phyloP scores from a whole-genome alignment of 176 grass and related monocot genomes.

The Secale cereale region DNA sequence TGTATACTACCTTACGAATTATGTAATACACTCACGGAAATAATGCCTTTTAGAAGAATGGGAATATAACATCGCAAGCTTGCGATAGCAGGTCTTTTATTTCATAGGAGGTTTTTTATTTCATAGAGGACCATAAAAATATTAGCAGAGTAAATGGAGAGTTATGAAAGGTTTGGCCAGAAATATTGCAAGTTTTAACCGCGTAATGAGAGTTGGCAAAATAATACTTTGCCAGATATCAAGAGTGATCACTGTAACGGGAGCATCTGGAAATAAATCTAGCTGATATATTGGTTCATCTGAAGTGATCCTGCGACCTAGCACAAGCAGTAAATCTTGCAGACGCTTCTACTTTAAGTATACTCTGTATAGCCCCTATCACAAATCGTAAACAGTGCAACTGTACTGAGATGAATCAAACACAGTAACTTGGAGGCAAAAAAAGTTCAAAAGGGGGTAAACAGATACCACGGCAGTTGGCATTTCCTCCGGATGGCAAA shows the following conservation, averaged over 20 bases:
- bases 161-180: background rate
- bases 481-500: constrained; percentile 46
- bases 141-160: background rate
- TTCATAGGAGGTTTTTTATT: background rate
- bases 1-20: background rate
- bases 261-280: background rate
- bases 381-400: background rate
- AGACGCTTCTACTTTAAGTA: background rate
- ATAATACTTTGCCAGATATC: background rate
- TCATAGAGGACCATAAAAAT: background rate
- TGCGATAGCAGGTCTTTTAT: background rate
- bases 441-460: background rate
- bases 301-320: background rate
- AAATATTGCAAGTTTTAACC: background rate
- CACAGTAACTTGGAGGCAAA: background rate
- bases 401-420: background rate
- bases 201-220: background rate
- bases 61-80: background rate
- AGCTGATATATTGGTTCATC: background rate
- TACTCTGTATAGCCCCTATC: background rate
- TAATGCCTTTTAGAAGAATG: background rate
- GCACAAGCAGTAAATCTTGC: background rate
- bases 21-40: background rate
- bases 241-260: background rate
- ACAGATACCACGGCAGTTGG: constrained; percentile 47